Evolutionary conservation across 2,329 filamentous ascomycete species (phyloP).

Genomic region (Pseudophaeomoniella oleicola): DNA sequence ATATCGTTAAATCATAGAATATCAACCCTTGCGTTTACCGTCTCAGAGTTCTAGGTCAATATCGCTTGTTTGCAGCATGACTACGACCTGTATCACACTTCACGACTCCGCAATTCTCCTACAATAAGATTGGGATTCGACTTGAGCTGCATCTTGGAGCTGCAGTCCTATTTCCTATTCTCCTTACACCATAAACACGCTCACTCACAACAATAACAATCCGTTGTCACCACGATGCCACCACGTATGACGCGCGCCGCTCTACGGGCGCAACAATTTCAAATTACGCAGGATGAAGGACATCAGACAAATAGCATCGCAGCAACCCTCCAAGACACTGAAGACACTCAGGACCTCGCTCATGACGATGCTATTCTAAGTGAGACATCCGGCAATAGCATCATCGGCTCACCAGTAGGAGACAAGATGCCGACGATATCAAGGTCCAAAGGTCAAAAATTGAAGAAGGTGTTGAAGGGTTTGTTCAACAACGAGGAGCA

Average conservation of each 20-base stretch:
- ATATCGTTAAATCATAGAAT: too few species aligned
- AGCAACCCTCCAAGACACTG: not conserved
- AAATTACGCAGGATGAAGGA: not conserved
- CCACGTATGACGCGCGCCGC: conserved; percentile 12
- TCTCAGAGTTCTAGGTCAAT: too few species aligned
- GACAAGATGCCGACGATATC: conserved; percentile 4
- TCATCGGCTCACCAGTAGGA: not conserved
- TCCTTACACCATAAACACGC: too few species aligned
- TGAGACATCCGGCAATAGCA: not conserved
- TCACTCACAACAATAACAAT: too few species aligned
- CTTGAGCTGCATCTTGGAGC: too few species aligned
- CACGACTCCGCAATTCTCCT: too few species aligned
- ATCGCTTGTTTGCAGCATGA: too few species aligned
- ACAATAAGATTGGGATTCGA: too few species aligned
- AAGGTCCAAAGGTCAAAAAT: conserved; percentile 6
- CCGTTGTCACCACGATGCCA: too few species aligned
- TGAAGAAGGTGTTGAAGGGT: conserved; percentile 4
- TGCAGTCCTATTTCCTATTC: too few species aligned
- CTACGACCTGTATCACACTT: too few species aligned
- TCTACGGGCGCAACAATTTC: conserved; percentile 10
- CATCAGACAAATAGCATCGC: conserved; percentile 2
- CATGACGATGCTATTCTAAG: not conserved
- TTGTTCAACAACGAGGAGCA: conserved; percentile 3
- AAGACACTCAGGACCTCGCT: not conserved
- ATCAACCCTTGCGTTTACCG: too few species aligned